phyloP scores from a whole-genome alignment of 2,329 filamentous ascomycete species.

The Fusarium mangiferae region DNA sequence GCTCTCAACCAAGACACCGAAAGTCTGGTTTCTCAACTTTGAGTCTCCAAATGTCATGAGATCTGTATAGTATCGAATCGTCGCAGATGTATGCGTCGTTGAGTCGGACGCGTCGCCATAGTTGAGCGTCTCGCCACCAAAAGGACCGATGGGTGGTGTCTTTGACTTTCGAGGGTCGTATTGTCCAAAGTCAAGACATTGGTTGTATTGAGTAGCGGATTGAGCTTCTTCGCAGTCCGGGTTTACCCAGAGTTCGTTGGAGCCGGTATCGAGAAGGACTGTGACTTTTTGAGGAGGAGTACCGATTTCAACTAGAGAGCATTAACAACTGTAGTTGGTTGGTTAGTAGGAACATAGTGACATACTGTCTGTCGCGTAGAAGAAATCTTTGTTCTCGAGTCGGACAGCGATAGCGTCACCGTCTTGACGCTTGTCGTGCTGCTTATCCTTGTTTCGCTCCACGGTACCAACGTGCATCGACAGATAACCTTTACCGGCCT shows the following conservation, averaged over 20 bases:
- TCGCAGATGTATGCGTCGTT: conserved; percentile 51
- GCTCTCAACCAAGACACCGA: conserved; percentile 59
- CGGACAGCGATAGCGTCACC: conserved; percentile 44
- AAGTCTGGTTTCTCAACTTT: conserved; percentile 57
- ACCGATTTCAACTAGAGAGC: conserved; percentile 54
- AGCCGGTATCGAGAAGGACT: conserved; percentile 63
- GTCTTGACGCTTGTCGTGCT: conserved; percentile 31
- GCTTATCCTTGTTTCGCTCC: conserved; percentile 41
- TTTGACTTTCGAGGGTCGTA: conserved; percentile 57
- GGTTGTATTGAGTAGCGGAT: conserved; percentile 45
- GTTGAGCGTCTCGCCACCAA: conserved; percentile 51
- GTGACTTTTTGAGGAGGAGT: conserved; percentile 55
- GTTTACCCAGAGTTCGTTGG: conserved; percentile 66
- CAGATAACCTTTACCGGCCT: conserved; percentile 51
- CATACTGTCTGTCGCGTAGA: conserved; percentile 54
- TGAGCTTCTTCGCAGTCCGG: conserved; percentile 57
- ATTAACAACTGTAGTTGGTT: neutral
- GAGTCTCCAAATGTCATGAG: conserved; percentile 57
- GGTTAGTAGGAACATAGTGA: conserved; percentile 8
- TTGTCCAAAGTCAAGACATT: conserved; percentile 55
- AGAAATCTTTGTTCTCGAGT: conserved; percentile 52
- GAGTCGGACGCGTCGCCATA: conserved; percentile 53
- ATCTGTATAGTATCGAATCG: conserved; percentile 59
- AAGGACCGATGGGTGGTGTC: conserved; percentile 52
- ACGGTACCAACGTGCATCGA: conserved; percentile 50